These are phyloP conservation scores for Cryptococcus maquisensis DNA, from an alignment of 1,284 basidiomycete species.

Conservation along the genomic window DNA sequence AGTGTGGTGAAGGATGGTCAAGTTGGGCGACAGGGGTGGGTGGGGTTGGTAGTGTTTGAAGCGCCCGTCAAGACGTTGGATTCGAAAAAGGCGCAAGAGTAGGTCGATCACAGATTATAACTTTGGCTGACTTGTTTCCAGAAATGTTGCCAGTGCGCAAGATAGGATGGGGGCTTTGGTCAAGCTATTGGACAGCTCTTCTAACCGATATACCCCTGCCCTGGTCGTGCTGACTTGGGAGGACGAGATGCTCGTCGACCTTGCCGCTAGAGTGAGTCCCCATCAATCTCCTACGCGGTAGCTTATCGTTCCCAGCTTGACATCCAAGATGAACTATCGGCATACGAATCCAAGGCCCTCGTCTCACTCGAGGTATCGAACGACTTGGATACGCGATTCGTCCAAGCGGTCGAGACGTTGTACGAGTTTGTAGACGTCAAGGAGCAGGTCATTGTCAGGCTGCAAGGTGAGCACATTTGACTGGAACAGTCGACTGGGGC, in stretches of 20 bases:
- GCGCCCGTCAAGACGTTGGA: slow-evolving; percentile 20
- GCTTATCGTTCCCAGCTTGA: slow-evolving; percentile 15
- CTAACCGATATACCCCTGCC: slow-evolving; percentile 20
- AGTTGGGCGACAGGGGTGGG: slow-evolving; percentile 13
- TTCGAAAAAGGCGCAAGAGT: slow-evolving; percentile 10
- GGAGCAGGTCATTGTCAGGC: slow-evolving; percentile 17
- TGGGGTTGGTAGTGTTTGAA: slow-evolving; percentile 34
- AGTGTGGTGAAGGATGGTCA: slow-evolving; percentile 11
- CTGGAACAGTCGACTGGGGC: background rate
- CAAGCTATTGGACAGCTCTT: slow-evolving; percentile 9
- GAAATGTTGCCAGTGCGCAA: slow-evolving; percentile 32
- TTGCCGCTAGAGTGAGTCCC: slow-evolving; percentile 22
- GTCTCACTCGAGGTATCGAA: slow-evolving; percentile 28
- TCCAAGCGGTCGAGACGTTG: slow-evolving; percentile 7
- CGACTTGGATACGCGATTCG: slow-evolving; percentile 29
- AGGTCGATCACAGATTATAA: slow-evolving; percentile 2
- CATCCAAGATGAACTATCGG: slow-evolving; percentile 17
- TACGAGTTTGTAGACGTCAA: slow-evolving; percentile 16
- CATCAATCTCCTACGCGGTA: background rate
- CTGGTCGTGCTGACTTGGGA: slow-evolving; percentile 40
- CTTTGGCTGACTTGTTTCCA: slow-evolving; percentile 3
- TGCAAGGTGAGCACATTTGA: slow-evolving; percentile 19
- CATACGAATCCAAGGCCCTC: slow-evolving; percentile 22
- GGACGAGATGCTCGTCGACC: slow-evolving; percentile 31
- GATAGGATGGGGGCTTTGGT: slow-evolving; percentile 25